Evolutionary conservation across 108 stramenopile species (phyloP).

Genomic region (Thalassiosira profunda): DNA sequence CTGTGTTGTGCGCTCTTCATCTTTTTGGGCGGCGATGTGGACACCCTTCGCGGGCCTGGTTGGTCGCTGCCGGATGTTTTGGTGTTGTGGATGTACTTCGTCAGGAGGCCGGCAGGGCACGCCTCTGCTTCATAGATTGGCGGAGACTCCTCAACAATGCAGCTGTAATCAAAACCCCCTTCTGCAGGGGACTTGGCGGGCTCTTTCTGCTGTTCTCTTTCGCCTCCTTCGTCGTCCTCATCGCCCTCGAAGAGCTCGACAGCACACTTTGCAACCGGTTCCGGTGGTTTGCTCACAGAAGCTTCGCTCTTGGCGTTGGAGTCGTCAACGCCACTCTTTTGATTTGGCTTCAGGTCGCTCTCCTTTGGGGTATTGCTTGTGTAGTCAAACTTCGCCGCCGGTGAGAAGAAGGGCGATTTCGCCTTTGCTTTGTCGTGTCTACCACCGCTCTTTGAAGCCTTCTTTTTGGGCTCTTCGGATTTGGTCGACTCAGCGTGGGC

Average conservation of each 20-base stretch:
- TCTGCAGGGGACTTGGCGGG: background rate
- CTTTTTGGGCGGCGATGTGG: conserved; percentile 23
- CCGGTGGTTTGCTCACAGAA: background rate
- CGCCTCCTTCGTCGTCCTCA: background rate
- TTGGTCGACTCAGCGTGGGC: background rate
- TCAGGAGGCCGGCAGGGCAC: no score
- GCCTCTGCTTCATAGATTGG: background rate
- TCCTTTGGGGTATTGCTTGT: background rate
- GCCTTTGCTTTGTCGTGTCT: background rate
- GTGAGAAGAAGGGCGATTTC: conserved; percentile 23
- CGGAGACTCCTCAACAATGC: conserved; percentile 33
- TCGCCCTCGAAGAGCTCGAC: no score
- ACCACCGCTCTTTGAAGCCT: background rate
- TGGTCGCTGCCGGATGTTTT: background rate
- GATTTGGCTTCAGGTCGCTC: background rate
- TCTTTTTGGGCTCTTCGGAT: background rate
- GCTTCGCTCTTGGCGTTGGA: no score
- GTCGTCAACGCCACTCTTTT: background rate
- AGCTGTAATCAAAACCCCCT: conserved; percentile 19
- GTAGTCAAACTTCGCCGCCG: conserved; percentile 32
- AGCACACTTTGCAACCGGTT: no score
- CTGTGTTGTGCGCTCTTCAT: background rate
- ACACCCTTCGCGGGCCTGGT: conserved; percentile 44
- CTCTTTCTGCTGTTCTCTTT: background rate
- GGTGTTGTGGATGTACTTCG: background rate